Percentiles rank a stretch among this genome's conserved stretches.
Evolutionary conservation across 345 rosid genomes (phyloP).

Genomic region (Syzygium aromaticum): DNA sequence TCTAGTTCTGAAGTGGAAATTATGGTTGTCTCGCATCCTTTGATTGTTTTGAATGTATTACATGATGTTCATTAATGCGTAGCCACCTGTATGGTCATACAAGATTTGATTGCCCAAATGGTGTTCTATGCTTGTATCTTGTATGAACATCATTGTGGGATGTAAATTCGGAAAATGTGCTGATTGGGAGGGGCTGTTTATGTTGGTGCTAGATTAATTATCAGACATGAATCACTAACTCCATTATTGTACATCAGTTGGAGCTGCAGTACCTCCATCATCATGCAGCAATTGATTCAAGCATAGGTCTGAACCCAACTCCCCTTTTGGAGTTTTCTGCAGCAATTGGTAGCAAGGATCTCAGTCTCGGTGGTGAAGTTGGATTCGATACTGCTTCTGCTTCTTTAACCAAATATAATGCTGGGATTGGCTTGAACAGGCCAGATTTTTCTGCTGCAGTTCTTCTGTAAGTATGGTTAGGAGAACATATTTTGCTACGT

Average conservation of each 20-base stretch:
- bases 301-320: conserved; percentile 73
- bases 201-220: neutral
- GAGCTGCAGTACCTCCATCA: conserved; percentile 75
- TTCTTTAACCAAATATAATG: conserved; percentile 54
- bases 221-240: neutral
- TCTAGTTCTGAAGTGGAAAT: neutral
- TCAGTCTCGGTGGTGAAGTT: conserved; percentile 67
- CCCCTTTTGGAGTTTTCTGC: conserved; percentile 72
- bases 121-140: neutral
- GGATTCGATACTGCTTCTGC: conserved; percentile 75
- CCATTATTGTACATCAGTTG: conserved; percentile 31
- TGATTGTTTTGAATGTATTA: neutral
- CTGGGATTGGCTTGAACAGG: conserved; percentile 56
- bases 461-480: conserved; percentile 44
- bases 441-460: conserved; percentile 60
- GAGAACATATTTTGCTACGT: neutral
- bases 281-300: conserved; percentile 57
- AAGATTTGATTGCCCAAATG: neutral
- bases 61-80: neutral
- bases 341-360: conserved; percentile 53
- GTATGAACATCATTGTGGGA: neutral
- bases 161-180: neutral
- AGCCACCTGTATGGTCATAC: neutral
- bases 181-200: neutral
- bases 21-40: neutral